Percentiles rank a stretch among this genome's conserved stretches.
Conservation (phyloP, 495 filamentous ascomycete species). For the Penicillium flavigenum region DNA sequence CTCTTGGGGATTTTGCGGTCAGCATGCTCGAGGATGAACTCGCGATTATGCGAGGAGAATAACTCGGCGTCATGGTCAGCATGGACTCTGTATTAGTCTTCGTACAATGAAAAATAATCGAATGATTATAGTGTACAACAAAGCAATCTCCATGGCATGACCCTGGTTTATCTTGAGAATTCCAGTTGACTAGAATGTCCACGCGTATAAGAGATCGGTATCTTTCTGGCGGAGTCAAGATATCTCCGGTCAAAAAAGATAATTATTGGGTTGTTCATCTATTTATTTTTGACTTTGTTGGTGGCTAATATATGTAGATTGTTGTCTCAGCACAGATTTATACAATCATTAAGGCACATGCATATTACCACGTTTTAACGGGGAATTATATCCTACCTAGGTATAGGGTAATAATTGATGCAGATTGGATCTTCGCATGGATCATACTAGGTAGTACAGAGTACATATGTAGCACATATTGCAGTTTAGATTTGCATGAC, state of each 20-base stretch:
- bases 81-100: not conserved
- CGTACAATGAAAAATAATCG: not conserved
- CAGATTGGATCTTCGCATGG: too few relatives aligned
- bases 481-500: not conserved
- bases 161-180: not conserved
- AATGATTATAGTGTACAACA: not conserved
- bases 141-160: not conserved
- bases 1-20: slow-evolving; percentile 43
- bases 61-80: not conserved
- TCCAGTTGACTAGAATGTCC: not conserved
- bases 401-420: too few relatives aligned
- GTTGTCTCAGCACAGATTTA: not conserved
- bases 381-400: not conserved
- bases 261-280: not conserved
- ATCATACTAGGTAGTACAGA: not conserved
- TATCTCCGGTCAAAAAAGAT: not conserved
- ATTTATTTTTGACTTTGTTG: not conserved
- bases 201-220: not conserved
- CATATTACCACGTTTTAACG: not conserved
- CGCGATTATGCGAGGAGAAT: slow-evolving; percentile 31
- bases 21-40: slow-evolving; percentile 44
- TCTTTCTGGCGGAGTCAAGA: not conserved
- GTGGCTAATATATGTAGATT: not conserved
- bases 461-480: not conserved
- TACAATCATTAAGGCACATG: not conserved